phyloP scores from a whole-genome alignment of 345 rosid genomes.

The Eucalyptus virginea region DNA sequence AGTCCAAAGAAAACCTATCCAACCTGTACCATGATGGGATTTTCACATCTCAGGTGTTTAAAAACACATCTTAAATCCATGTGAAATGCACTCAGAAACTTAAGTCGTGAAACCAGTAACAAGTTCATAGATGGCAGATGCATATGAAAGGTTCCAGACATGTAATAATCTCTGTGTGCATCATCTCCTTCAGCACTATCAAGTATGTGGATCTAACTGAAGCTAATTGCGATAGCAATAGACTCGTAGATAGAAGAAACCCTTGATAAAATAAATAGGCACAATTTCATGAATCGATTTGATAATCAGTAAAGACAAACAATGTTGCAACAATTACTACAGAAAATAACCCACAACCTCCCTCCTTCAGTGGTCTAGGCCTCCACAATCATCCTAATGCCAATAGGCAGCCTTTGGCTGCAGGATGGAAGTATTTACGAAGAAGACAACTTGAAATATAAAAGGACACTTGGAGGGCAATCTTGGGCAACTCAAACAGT shows the following conservation, averaged over 20 bases:
- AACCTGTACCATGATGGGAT: slow-evolving; percentile 37
- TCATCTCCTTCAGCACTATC: background rate
- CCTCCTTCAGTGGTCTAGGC: background rate
- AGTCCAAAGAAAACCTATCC: slow-evolving; percentile 73
- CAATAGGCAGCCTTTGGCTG: background rate
- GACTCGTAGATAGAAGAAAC: background rate
- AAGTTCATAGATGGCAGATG: background rate
- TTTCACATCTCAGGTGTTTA: background rate
- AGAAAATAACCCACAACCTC: background rate
- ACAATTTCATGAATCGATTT: background rate
- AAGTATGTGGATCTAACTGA: background rate
- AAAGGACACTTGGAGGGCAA: background rate
- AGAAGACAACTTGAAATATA: background rate
- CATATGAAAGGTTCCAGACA: background rate
- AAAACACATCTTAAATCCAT: background rate
- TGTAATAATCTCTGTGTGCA: background rate
- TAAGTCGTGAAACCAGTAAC: background rate
- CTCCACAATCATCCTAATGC: background rate
- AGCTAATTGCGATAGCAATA: background rate
- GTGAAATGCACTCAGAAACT: background rate
- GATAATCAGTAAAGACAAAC: background rate
- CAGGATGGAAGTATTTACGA: background rate
- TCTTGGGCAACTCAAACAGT: background rate
- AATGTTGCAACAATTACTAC: background rate
- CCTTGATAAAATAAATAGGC: background rate